These are phyloP conservation scores for Phytophthora tubulina DNA, from an alignment of 352 stramenopile genomes.

Conservation along the genomic window DNA sequence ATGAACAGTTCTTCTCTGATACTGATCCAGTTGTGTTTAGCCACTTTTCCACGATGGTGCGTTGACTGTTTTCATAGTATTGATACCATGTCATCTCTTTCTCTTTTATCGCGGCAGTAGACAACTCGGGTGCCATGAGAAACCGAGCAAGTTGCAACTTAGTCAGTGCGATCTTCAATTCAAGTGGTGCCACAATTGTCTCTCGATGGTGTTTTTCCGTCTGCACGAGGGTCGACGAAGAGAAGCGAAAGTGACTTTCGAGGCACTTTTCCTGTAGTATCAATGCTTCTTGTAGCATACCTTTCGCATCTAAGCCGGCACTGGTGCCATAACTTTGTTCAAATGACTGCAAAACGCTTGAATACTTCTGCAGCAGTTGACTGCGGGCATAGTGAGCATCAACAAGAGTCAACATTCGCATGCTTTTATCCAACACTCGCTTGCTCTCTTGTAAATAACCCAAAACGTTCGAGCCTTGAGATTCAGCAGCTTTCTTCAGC, in stretches of 20 bases:
- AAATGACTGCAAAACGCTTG: conserved; percentile 15
- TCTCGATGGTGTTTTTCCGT: conserved; percentile 24
- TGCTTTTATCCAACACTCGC: conserved; percentile 29
- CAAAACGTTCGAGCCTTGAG: not conserved
- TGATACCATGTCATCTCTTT: conserved; percentile 79
- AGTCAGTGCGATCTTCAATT: conserved; percentile 40
- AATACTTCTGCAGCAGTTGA: conserved; percentile 33
- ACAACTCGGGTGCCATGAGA: conserved; percentile 49
- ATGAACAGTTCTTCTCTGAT: conserved; percentile 15
- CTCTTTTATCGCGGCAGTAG: conserved; percentile 39
- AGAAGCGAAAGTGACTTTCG: conserved; percentile 7
- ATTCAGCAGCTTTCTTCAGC: conserved; percentile 28
- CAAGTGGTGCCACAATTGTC: conserved; percentile 22
- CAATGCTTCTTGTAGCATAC: conserved; percentile 32
- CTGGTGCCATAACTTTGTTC: not conserved
- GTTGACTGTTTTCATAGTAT: conserved; percentile 55
- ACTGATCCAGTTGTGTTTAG: conserved; percentile 54
- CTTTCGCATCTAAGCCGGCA: conserved; percentile 8
- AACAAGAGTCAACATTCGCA: conserved; percentile 27
- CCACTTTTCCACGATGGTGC: conserved; percentile 78
- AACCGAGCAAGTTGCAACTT: conserved; percentile 53
- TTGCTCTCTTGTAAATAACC: conserved; percentile 29
- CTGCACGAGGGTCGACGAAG: not conserved
- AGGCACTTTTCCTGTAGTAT: conserved; percentile 19
- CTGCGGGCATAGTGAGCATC: conserved; percentile 28